These are phyloP conservation scores for Plasmopara muralis DNA, from an alignment of 352 stramenopile genomes.

Conservation along the genomic window DNA sequence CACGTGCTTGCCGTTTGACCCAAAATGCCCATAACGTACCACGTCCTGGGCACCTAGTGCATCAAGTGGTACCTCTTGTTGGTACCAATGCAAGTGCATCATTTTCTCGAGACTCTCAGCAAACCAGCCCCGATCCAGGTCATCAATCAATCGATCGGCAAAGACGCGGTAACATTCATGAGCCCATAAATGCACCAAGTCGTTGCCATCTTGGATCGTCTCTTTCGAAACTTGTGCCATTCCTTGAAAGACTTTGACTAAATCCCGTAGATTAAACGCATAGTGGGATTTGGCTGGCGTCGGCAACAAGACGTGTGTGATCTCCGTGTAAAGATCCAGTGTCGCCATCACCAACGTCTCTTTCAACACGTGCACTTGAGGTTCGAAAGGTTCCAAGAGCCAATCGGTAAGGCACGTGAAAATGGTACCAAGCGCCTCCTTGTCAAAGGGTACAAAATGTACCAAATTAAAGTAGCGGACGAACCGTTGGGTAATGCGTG, in stretches of 20 bases:
- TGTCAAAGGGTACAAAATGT: conserved; percentile 91
- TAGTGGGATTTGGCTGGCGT: conserved; percentile 93
- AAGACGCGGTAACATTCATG: conserved; percentile 91
- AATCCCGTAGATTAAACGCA: conserved; percentile 91
- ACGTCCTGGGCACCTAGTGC: conserved; percentile 40
- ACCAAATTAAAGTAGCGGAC: conserved; percentile 92
- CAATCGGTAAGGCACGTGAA: conserved; percentile 89
- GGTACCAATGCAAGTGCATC: conserved; percentile 71
- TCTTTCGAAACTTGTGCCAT: conserved; percentile 80
- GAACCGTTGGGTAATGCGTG: conserved; percentile 89
- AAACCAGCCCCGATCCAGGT: conserved; percentile 86
- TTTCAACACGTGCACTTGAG: conserved; percentile 74
- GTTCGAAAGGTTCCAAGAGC: conserved; percentile 80
- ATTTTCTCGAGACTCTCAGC: conserved; percentile 51
- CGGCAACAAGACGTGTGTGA: conserved; percentile 83
- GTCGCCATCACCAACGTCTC: conserved; percentile 72
- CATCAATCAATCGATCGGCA: conserved; percentile 87
- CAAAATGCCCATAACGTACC: conserved; percentile 89
- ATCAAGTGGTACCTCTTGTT: conserved; percentile 52
- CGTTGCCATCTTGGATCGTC: conserved; percentile 73
- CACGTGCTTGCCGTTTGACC: conserved; percentile 72
- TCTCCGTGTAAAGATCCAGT: conserved; percentile 90
- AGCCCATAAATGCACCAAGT: conserved; percentile 86
- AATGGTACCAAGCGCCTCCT: conserved; percentile 78
- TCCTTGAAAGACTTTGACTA: conserved; percentile 91